Base-by-base conservation (phyloP, 1,284 basidiomycete species). In the Trichosporon faecale region DNA sequence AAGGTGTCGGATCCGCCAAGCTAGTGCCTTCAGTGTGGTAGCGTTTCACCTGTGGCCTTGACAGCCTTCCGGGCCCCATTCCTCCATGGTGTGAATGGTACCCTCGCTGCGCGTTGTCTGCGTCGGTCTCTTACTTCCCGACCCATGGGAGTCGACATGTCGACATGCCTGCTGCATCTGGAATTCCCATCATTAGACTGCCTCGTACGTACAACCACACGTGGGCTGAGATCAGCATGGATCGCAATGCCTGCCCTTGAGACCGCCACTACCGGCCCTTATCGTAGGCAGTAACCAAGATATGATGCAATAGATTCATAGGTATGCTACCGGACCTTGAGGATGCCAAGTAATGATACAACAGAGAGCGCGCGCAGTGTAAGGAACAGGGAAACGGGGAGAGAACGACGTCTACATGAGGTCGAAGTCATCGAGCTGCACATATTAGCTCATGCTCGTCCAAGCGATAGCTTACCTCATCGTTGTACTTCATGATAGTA, bases 401-500 rank as follows among this genome's bases (percentile, higher is more conserved):
- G 9, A 14, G 27, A 31, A 7, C 25, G 27, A 29, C 57, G 25
- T 64, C 86, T 85, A 95, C 68, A 95, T 84, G 68, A 95, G 83
- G 83, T 95, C 93, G 82, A 91, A 95, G 83, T 95, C 93, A 83
- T 95, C 93, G 70, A 95, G 88, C 93, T 94, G 76, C 14, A 12
- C 27, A 31, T 25, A 57, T 55, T 11, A 64, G 37, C 29, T 25
- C 31, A 1, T 2, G 16, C 2, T 14, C 12, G 8, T 27, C n/a
- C 33, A 11, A n/a, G n/a, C n/a, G 21, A 16, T 27, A 9, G 82
- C 88, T 68, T 70, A 94, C 93, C 89, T 98, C 93, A 85, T 97
- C 95, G 82, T 98, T 99, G 87, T 99, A 99, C 74, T 88, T 86
- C 90, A 96, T 92, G 80, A 99, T 90, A 0, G 93, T 95, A 73